Conservation (phyloP, 257 asterid genomes). For the Solanum appendiculatum region DNA sequence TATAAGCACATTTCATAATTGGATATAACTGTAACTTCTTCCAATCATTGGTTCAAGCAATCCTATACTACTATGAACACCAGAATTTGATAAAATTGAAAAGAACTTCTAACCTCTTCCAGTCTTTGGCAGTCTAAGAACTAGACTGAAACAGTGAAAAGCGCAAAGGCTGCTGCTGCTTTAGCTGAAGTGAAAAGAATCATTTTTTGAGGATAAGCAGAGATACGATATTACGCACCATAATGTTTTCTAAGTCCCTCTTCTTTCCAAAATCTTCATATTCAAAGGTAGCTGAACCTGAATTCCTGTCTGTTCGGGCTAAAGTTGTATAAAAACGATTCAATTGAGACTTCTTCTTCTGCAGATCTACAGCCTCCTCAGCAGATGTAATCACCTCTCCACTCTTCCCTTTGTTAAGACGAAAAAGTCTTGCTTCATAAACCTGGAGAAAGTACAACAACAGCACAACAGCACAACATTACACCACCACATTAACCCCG, state of each 20-base stretch:
- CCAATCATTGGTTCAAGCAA: background rate
- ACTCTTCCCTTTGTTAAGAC: constrained; percentile 57
- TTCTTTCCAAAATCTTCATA: constrained; percentile 53
- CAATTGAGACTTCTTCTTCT: constrained; percentile 65
- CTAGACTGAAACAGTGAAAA: background rate
- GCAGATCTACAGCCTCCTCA: constrained; percentile 82
- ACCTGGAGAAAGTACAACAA: constrained; percentile 32
- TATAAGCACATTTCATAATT: background rate
- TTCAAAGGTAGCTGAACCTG: constrained; percentile 27
- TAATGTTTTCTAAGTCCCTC: constrained; percentile 74
- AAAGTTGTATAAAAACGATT: constrained; percentile 63
- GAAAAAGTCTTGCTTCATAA: constrained; percentile 92
- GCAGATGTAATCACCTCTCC: constrained; percentile 70
- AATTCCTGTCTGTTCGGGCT: constrained; percentile 49
- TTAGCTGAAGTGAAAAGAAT: background rate
- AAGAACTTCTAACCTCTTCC: background rate
- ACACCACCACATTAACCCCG: background rate
- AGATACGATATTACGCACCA: constrained; percentile 34
- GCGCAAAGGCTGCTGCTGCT: background rate
- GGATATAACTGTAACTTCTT: background rate
- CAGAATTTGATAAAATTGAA: background rate
- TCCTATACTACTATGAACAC: background rate
- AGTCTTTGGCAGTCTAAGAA: background rate
- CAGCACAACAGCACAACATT: background rate
- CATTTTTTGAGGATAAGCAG: background rate